A percentile compares a stretch with the other conserved stretches of the same genome.
phyloP scores from a whole-genome alignment of 176 grass and related monocot species.

The Lolium multiflorum region DNA sequence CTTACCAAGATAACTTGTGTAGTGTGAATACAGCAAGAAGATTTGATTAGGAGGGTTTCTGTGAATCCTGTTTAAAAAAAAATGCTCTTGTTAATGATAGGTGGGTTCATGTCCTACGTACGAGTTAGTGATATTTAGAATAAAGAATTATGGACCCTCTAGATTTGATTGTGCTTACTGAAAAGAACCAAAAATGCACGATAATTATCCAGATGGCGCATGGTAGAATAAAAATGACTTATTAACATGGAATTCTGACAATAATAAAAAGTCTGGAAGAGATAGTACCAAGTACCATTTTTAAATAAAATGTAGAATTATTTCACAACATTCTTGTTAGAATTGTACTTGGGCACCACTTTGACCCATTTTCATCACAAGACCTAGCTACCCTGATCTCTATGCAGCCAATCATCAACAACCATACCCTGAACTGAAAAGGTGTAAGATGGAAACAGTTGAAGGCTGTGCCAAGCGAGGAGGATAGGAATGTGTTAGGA shows the following conservation, averaged over 20 bases:
- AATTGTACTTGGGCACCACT: neutral
- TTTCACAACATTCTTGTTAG: neutral
- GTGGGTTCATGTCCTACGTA: neutral
- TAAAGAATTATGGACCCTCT: neutral
- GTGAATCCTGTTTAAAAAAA: neutral
- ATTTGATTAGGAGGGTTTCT: neutral
- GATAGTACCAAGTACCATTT: neutral
- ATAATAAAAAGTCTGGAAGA: no score
- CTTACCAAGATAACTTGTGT: conserved; percentile 6
- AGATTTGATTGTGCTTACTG: neutral
- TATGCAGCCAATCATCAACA: neutral
- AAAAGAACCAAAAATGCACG: neutral
- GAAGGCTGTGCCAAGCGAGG: no score
- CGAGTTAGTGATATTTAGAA: neutral
- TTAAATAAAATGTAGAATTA: neutral
- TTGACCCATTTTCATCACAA: neutral
- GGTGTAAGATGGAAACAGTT: neutral
- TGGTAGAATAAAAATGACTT: neutral
- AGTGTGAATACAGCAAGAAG: neutral
- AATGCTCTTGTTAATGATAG: neutral
- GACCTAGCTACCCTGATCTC: neutral
- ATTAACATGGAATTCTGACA: neutral
- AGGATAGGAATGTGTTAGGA: no score
- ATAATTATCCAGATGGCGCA: neutral
- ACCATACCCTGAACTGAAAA: neutral